Evolutionary conservation across 371 early-diverging fungal genomes (phyloP), one percentile per base, ranked within the genome.

Genomic region (Haplosporangium sp.): DNA sequence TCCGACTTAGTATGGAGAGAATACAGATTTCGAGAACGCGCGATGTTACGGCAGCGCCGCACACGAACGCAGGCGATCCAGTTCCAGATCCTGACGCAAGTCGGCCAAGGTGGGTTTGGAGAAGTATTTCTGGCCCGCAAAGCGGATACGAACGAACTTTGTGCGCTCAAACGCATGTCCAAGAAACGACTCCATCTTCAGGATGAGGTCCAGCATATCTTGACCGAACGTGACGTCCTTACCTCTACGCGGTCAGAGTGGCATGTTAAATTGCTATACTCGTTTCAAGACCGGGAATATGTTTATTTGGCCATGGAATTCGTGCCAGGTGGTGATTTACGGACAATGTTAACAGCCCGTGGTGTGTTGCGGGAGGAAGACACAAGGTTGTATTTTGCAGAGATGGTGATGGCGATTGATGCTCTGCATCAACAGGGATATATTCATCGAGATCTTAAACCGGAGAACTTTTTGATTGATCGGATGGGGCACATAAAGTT

Each of bases 41-140:
- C 80, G 36, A 67, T 73, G 4, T 74, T 94, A 18, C 83, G 94
- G 5, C 82, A 86, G 57, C 85, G 94, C 4, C 86, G 95, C 36
- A 88, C 86, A 12, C 81, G 93, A 10, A 87, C 87, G 5, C 80
- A 87, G 3, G 82, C 91, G 52, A 77, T 84, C 18, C 83, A 91
- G 66, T 95, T 94, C 81, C 82, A 89, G 45, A 84, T 94, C 62
- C 67, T 94, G 59, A 85, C 86, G 8, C 95, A 95, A 68, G 89
- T 95, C 21, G 95, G 95, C 0, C 95, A 95, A 77, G 94, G 95
- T 4, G 95, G 95, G 13, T 94, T 94, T 64, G 95, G 95, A 0
- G 90, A 93, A 64, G 82, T 81, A 4, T 80, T 74, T 67, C 52
- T 94, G n/a, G 93, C 92, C 8, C 82, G 87, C 37, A 91, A 96